Conservation (phyloP, 305 asterid genomes). For the Lippia alba region DNA sequence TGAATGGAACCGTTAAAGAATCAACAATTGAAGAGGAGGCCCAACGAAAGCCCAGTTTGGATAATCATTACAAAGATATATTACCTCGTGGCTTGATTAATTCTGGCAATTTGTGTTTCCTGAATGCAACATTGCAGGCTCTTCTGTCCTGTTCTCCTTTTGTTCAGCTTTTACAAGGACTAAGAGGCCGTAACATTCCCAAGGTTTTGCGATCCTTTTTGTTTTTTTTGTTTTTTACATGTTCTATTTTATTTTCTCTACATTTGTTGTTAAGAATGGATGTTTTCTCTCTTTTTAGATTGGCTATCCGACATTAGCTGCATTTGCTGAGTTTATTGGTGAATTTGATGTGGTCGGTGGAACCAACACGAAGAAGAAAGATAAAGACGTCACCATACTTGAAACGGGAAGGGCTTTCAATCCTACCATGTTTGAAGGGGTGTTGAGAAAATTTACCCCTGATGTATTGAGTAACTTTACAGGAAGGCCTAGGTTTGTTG, state of each 20-base stretch:
- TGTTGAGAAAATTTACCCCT: conserved; percentile 83
- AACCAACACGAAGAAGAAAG: conserved; percentile 56
- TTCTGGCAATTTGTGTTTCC: conserved; percentile 92
- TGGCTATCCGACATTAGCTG: conserved; percentile 73
- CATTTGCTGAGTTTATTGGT: conserved; percentile 73
- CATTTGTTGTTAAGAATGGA: neutral
- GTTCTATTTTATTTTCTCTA: neutral
- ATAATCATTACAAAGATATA: conserved; percentile 55
- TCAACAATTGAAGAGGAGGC: conserved; percentile 45
- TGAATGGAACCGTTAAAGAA: conserved; percentile 43
- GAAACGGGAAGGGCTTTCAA: conserved; percentile 69
- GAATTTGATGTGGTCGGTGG: conserved; percentile 67
- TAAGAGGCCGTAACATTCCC: conserved; percentile 55
- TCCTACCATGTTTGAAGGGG: conserved; percentile 80
- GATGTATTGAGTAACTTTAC: conserved; percentile 64
- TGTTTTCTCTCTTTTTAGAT: conserved; percentile 41
- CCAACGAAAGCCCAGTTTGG: conserved; percentile 39
- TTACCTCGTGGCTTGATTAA: conserved; percentile 87
- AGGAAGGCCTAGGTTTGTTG: conserved; percentile 77
- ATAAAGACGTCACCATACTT: conserved; percentile 55
- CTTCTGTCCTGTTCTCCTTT: conserved; percentile 89
- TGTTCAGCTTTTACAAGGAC: conserved; percentile 68
- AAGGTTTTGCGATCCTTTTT: conserved; percentile 49
- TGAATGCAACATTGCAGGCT: conserved; percentile 92
- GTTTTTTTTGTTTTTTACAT: conserved; percentile 3